Conservation (phyloP, 768 basidiomycete genomes). For the Leucocoprinus leucothites region DNA sequence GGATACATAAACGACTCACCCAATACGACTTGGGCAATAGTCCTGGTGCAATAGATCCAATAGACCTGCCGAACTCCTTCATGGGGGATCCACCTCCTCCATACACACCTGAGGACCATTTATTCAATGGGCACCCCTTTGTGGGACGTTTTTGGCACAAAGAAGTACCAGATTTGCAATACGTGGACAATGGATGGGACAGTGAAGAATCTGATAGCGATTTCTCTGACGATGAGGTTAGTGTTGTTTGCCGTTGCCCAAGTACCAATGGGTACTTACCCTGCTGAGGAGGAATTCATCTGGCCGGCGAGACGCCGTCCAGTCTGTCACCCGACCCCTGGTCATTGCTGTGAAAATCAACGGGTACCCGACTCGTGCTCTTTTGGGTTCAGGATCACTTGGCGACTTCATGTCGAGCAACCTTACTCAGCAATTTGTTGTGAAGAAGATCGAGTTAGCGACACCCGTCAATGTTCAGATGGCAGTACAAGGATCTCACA, state of each 20-base stretch:
- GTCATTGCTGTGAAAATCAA: constrained; percentile 29
- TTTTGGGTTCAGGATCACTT: constrained; percentile 35
- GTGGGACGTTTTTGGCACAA: no score
- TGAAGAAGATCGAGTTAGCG: constrained; percentile 20
- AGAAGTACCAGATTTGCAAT: no score
- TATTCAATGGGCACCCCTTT: no score
- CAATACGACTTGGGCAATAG: no score
- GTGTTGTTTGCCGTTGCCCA: constrained; percentile 11
- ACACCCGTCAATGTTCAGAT: constrained; percentile 34
- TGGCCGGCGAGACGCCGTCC: constrained; percentile 15
- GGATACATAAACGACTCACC: no score
- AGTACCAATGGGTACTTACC: constrained; percentile 15
- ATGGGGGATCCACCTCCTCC: no score
- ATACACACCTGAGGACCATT: no score
- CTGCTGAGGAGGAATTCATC: constrained; percentile 22
- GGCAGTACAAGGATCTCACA: constrained; percentile 37
- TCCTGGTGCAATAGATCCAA: no score
- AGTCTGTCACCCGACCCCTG: constrained; percentile 27
- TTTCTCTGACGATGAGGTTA: neutral
- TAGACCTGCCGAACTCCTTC: no score
- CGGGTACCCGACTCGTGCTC: constrained; percentile 26
- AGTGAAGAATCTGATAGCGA: neutral
- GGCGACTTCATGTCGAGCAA: constrained; percentile 39
- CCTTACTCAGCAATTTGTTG: constrained; percentile 33
- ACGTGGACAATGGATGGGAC: no score